Evolutionary conservation across 352 stramenopile species (phyloP).

Genomic region (Phytophthora constricta): DNA sequence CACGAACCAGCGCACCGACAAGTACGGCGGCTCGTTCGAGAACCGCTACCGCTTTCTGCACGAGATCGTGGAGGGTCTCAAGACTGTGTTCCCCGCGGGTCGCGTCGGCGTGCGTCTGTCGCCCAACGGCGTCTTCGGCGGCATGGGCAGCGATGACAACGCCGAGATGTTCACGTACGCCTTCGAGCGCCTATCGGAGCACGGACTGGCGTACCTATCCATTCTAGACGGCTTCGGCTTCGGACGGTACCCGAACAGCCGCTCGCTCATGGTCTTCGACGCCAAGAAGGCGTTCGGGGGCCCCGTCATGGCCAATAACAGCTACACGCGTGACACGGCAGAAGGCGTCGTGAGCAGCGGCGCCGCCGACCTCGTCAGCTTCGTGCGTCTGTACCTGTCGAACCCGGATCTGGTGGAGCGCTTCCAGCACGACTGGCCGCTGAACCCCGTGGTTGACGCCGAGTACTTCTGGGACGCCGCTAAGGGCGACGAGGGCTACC

Average conservation of each 20-base stretch:
- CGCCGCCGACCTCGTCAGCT: conserved; percentile 35
- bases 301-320: conserved; percentile 23
- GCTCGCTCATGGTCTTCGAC: conserved; percentile 15
- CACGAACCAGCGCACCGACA: conserved; percentile 70
- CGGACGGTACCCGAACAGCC: conserved; percentile 9
- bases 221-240: conserved; percentile 26
- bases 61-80: conserved; percentile 57
- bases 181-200: conserved; percentile 8
- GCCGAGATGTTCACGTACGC: conserved; percentile 38
- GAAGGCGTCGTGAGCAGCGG: conserved; percentile 27
- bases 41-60: conserved; percentile 66
- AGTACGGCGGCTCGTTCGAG: conserved; percentile 77
- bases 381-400: conserved; percentile 38
- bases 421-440: conserved; percentile 23
- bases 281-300: conserved; percentile 29
- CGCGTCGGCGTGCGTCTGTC: conserved; percentile 31
- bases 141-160: conserved; percentile 31
- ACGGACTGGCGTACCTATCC: conserved; percentile 23
- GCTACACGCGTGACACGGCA: conserved; percentile 27
- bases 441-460: background rate
- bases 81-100: conserved; percentile 17
- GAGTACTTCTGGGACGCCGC: conserved; percentile 16
- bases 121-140: conserved; percentile 29
- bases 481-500: conserved; percentile 18
- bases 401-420: conserved; percentile 44